Evolutionary conservation across 2,329 filamentous ascomycete species (phyloP), one percentile per base, ranked within the genome.

Genomic region (Nemania abortiva): DNA sequence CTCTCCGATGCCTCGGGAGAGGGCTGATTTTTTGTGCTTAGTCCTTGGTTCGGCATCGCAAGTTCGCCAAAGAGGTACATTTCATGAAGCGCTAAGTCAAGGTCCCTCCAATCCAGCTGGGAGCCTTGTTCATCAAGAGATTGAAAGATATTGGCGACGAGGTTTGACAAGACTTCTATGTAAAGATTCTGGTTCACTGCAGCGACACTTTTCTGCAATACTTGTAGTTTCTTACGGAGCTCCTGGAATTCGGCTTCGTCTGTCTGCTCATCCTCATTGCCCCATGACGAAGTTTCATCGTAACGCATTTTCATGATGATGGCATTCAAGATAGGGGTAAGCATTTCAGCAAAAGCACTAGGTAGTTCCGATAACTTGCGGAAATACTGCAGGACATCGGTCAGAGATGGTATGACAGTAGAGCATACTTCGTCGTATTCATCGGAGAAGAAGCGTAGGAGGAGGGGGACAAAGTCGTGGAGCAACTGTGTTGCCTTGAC

Each of bases 361-460:
- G 92, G 90, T n/a, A 97, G 85, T 22, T 89, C 85, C 13, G 91
- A 88, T 45, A 94, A 85, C 81, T 95, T 97, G 66, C 96, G 91
- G 72, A 98, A 88, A 79, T 97, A 95, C 31, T 94, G 94, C 69
- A 99, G 88, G 57, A 98, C 88, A 76, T 99, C 97, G 57, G 93
- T 97, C 64, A 98, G 89, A 45, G 93, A 95, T 24, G 95, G 93
- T 70, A 99, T 97, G 67, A 98, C 94, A 13, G 94, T 96, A 42
- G 95, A 97, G 84, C 96, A 98, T 74, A 99, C 91, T 83, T 99
- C 96, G 80, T 99, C 96, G 80, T 97, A 99, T 79, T 99, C 95
- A 81, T 99, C 96, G 27, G 94, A 92, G 82, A 99, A 98, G 84
- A 98, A 98, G 47, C 95, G 92, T 59, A 99, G 85, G 13, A 98